Conservation (phyloP, 257 asterid species). For the Fraxinus pennsylvanica region DNA sequence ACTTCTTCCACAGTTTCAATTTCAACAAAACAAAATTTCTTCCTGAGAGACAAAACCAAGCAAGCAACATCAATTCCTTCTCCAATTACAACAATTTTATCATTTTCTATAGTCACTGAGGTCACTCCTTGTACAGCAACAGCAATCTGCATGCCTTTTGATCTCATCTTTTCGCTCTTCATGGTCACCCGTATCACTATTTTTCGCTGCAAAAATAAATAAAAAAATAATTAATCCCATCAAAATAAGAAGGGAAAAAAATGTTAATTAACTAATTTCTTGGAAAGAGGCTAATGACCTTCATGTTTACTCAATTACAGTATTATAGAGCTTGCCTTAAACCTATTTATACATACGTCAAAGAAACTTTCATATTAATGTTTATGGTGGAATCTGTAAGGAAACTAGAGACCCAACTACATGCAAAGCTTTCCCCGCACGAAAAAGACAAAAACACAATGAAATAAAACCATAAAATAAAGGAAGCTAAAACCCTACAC, state of each 20-base stretch:
- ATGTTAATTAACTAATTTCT: too few species aligned
- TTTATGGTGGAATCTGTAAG: neutral
- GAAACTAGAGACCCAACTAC: neutral
- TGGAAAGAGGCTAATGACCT: neutral
- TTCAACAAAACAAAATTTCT: constrained; percentile 30
- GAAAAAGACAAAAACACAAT: neutral
- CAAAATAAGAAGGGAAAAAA: too few species aligned
- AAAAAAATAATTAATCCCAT: neutral
- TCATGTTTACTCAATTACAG: neutral
- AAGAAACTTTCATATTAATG: neutral
- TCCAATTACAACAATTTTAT: constrained; percentile 38
- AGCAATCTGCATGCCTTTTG: neutral
- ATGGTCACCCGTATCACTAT: neutral
- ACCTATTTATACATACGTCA: neutral
- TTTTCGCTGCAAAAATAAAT: neutral
- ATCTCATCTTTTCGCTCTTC: neutral
- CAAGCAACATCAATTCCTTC: constrained; percentile 37
- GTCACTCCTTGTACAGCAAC: neutral
- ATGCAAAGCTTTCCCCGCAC: neutral
- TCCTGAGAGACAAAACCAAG: constrained; percentile 37
- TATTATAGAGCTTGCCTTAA: neutral
- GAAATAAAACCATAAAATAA: too few species aligned
- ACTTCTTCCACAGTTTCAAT: constrained; percentile 26
- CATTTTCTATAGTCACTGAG: constrained; percentile 19
- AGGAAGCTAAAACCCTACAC: too few species aligned